Evolutionary conservation across 2,329 filamentous ascomycete genomes (phyloP), one percentile per base, ranked within the genome.

Genomic region (Fusarium goolgardi): DNA sequence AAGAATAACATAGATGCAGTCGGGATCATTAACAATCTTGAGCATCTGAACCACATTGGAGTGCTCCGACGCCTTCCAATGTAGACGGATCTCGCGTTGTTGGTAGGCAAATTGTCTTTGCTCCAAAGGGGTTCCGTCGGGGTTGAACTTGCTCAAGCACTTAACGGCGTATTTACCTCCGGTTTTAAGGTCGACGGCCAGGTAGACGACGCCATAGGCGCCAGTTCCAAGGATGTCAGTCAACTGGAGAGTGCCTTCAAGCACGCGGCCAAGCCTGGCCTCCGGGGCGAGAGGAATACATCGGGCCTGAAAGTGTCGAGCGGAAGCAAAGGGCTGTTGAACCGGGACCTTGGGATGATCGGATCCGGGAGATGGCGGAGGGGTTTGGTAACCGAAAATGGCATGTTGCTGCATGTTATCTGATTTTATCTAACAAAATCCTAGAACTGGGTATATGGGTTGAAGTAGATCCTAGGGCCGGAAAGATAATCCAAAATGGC

Each of bases 131-230:
- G 85, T 84, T 70, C 88, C 88, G 77, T 90, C 86, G 70, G 85
- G 75, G 79, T 95, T 96, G 80, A 90, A 86, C 81, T 97, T 98
- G 89, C 93, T 96, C 77, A 99, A 86, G 65, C 94, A 95, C 85
- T 99, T 99, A 77, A 99, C 95, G 69, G 96, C 96, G 84, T 97
- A 99, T 70, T 88, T 90, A 60, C 89, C 86, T 77, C 91, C 88
- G 71, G 90, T 95, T 78, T 90, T 90, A 77, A 95, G 88, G 81
- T 96, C 94, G 81, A 92, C 84, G 75, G 94, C 94, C 70, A 90
- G 89, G 83, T 98, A 98, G 27, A 99, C 96, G 41, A 97, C 94
- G 69, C 96, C 96, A 80, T 99, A 99, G 59, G 96, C 96, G 73
- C 96, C 96, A 51, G 95, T 92, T 70, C 96, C 96, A 66, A 98